A percentile compares a stretch with the other conserved stretches of the same genome.
phyloP scores from a whole-genome alignment of 2,329 filamentous ascomycete species.

The Samsoniella hepiali region DNA sequence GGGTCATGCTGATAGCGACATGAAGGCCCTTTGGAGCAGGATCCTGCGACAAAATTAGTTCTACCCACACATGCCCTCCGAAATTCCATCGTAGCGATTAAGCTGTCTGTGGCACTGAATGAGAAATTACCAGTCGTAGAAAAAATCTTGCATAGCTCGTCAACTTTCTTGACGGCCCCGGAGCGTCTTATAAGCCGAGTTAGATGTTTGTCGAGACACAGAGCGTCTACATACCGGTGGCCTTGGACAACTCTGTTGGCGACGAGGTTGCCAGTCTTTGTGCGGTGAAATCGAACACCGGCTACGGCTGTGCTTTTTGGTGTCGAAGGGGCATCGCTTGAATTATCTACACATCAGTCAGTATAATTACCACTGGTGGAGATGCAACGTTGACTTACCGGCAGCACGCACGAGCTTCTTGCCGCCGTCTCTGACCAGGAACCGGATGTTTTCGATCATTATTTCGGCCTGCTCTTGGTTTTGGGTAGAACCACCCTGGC shows the following conservation, averaged over 20 bases:
- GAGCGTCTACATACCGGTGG: slow-evolving; percentile 61
- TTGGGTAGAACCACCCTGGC: slow-evolving; percentile 24
- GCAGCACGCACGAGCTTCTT: slow-evolving; percentile 75
- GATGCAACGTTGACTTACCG: slow-evolving; percentile 48
- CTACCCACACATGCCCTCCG: slow-evolving; percentile 16
- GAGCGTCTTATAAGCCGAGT: slow-evolving; percentile 41
- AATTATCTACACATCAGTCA: slow-evolving; percentile 44
- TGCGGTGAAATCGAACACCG: slow-evolving; percentile 78
- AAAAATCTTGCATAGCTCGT: slow-evolving; percentile 71
- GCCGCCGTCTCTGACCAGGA: slow-evolving; percentile 70
- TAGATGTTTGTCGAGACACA: slow-evolving; percentile 34
- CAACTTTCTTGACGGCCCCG: slow-evolving; percentile 61
- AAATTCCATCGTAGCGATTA: slow-evolving; percentile 18
- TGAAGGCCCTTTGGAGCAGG: slow-evolving; percentile 74
- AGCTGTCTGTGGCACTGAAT: slow-evolving; percentile 26
- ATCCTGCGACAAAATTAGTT: slow-evolving; percentile 62
- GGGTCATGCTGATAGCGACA: slow-evolving; percentile 85
- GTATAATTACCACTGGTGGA: not conserved
- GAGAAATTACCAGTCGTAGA: slow-evolving; percentile 65
- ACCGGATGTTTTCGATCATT: slow-evolving; percentile 67
- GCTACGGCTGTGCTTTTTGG: slow-evolving; percentile 71
- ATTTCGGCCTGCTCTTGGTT: slow-evolving; percentile 56
- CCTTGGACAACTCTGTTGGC: slow-evolving; percentile 71
- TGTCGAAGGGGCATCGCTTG: slow-evolving; percentile 61
- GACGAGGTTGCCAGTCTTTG: slow-evolving; percentile 83